These are phyloP conservation scores for Candida ortonii DNA, from an alignment of 805 yeast species.

Conservation along the genomic window DNA sequence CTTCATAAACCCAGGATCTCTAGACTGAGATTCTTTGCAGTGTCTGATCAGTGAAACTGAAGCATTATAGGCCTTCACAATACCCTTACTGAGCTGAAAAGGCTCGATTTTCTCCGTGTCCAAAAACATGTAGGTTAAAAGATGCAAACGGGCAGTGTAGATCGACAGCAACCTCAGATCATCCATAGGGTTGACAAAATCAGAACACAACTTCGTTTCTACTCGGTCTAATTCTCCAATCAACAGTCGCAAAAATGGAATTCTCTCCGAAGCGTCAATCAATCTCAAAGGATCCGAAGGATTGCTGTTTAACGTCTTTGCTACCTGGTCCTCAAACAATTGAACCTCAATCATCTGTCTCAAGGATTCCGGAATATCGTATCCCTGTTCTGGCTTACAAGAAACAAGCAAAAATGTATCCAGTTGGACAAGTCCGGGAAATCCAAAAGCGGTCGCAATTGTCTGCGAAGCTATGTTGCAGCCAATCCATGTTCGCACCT, in stretches of 20 bases:
- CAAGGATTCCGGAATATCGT: conserved; percentile 54
- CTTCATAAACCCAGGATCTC: conserved; percentile 60
- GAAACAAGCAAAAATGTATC: conserved; percentile 64
- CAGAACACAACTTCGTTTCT: conserved; percentile 50
- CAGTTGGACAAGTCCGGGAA: conserved; percentile 87
- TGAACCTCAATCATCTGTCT: conserved; percentile 80
- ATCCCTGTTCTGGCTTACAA: conserved; percentile 43
- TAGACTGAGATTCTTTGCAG: conserved; percentile 56
- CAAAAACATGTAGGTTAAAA: conserved; percentile 77
- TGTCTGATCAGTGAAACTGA: conserved; percentile 70
- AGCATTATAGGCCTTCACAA: conserved; percentile 76
- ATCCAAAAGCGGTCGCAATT: conserved; percentile 90
- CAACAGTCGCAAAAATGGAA: conserved; percentile 70
- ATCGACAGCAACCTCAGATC: conserved; percentile 68
- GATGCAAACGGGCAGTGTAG: conserved; percentile 73
- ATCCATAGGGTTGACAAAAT: conserved; percentile 47
- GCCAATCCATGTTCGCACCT: conserved; percentile 86
- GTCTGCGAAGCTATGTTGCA: conserved; percentile 89
- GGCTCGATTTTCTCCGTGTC: conserved; percentile 50
- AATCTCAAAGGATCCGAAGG: conserved; percentile 64
- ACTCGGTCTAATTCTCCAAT: conserved; percentile 72
- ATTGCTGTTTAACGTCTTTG: conserved; percentile 71
- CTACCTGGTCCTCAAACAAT: conserved; percentile 81
- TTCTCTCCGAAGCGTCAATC: conserved; percentile 64
- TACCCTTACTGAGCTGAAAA: conserved; percentile 68